These are phyloP conservation scores for Rehmannia glutinosa DNA, from an alignment of 257 asterid genomes.

Conservation along the genomic window DNA sequence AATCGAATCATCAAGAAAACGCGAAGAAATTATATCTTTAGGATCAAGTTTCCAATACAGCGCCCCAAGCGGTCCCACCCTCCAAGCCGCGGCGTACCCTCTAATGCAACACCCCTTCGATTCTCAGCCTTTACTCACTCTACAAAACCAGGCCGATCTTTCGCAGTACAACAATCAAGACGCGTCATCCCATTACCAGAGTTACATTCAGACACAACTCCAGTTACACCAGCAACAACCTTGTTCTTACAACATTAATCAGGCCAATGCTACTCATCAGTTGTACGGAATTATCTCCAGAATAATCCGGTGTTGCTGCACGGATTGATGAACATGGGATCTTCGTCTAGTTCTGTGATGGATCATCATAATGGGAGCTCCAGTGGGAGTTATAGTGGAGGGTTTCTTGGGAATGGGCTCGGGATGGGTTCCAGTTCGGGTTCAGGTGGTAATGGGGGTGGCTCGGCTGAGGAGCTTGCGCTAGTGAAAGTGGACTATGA, in stretches of 20 bases:
- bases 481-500: constrained; percentile 79
- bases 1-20: constrained; percentile 57
- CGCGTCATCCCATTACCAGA: constrained; percentile 33
- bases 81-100: constrained; percentile 50
- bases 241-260: constrained; percentile 9
- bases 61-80: constrained; percentile 22
- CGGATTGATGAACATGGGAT: constrained; percentile 57
- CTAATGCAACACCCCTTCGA: constrained; percentile 43
- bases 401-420: constrained; percentile 42
- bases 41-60: constrained; percentile 52
- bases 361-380: constrained; percentile 44
- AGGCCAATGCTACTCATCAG: background rate
- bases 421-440: constrained; percentile 34
- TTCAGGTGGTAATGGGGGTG: constrained; percentile 31
- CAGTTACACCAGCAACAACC: constrained; percentile 42
- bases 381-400: constrained; percentile 44
- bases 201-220: constrained; percentile 57
- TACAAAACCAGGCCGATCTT: constrained; percentile 47
- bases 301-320: constrained; percentile 49
- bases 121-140: constrained; percentile 41
- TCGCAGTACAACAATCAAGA: constrained; percentile 31
- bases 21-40: constrained; percentile 58
- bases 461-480: constrained; percentile 43
- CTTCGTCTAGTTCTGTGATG: constrained; percentile 32
- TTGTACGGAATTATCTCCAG: constrained; percentile 42